phyloP scores from a whole-genome alignment of 306 rosid genomes.

The Canavalia gladiata region DNA sequence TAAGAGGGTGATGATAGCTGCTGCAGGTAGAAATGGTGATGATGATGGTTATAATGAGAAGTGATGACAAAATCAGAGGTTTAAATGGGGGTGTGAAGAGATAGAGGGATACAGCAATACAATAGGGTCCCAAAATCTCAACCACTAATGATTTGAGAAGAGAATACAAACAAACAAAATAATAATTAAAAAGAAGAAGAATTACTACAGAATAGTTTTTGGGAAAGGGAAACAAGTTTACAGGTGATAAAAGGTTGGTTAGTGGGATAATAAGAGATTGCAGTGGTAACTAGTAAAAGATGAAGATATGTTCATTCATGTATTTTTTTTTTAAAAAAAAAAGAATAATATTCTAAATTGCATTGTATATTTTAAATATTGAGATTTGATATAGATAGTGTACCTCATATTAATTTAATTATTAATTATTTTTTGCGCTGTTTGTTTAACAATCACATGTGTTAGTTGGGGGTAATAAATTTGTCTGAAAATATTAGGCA shows the following conservation, averaged over 20 bases:
- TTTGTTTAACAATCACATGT: slow-evolving; percentile 34
- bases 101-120: slow-evolving; percentile 54
- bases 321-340: too few species aligned
- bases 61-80: slow-evolving; percentile 61
- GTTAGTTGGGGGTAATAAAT: slow-evolving; percentile 60
- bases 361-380: background rate
- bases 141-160: slow-evolving; percentile 54
- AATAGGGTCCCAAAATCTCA: slow-evolving; percentile 51
- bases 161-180: slow-evolving; percentile 41
- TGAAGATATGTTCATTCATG: too few species aligned
- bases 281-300: background rate
- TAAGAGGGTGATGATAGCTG: slow-evolving; percentile 37
- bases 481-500: slow-evolving; percentile 52
- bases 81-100: slow-evolving; percentile 50
- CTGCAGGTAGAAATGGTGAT: slow-evolving; percentile 39
- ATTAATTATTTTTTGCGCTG: background rate
- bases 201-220: background rate
- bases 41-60: slow-evolving; percentile 59
- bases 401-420: background rate
- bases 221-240: background rate
- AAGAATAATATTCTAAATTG: background rate
- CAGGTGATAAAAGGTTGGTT: background rate
- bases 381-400: background rate
- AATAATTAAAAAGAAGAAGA: background rate
- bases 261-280: background rate